phyloP scores from a whole-genome alignment of 2,329 filamentous ascomycete genomes.

The Diaporthe eres region DNA sequence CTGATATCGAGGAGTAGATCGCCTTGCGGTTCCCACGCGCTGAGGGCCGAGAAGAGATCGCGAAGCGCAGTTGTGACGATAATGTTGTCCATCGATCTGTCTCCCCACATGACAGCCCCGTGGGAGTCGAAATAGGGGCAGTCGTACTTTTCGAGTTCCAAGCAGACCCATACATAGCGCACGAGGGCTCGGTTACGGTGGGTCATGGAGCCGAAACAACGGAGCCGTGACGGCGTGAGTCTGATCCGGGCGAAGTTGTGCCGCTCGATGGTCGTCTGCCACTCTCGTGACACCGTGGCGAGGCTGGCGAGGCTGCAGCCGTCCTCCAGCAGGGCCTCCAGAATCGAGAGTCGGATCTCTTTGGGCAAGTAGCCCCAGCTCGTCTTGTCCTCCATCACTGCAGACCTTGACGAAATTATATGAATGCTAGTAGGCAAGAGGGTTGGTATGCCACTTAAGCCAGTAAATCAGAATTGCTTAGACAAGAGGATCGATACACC shows the following conservation, averaged over 20 bases:
- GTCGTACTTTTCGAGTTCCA: not conserved
- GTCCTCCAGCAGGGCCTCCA: constrained; percentile 45
- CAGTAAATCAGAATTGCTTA: not conserved
- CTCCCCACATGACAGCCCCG: not conserved
- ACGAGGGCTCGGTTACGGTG: constrained; percentile 49
- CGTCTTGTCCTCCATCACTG: not conserved
- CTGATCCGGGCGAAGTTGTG: constrained; percentile 50
- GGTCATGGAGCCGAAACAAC: constrained; percentile 48
- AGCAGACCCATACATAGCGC: not conserved
- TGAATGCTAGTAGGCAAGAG: not conserved
- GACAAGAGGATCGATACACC: not conserved
- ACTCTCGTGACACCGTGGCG: constrained; percentile 51
- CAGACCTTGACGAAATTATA: not conserved
- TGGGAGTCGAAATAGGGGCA: not conserved
- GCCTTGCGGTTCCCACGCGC: not conserved
- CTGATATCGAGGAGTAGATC: not conserved
- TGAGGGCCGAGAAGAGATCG: not conserved
- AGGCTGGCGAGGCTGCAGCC: constrained; percentile 45
- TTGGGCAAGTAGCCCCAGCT: constrained; percentile 44
- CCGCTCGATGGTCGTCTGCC: constrained; percentile 49
- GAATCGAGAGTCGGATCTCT: constrained; percentile 47
- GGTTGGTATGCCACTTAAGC: not conserved
- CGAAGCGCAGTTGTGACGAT: not conserved
- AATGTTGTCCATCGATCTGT: not conserved
- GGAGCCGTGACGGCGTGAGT: constrained; percentile 49